Evolutionary conservation across 2,329 filamentous ascomycete species (phyloP).

Genomic region (Anthostomella pinea): DNA sequence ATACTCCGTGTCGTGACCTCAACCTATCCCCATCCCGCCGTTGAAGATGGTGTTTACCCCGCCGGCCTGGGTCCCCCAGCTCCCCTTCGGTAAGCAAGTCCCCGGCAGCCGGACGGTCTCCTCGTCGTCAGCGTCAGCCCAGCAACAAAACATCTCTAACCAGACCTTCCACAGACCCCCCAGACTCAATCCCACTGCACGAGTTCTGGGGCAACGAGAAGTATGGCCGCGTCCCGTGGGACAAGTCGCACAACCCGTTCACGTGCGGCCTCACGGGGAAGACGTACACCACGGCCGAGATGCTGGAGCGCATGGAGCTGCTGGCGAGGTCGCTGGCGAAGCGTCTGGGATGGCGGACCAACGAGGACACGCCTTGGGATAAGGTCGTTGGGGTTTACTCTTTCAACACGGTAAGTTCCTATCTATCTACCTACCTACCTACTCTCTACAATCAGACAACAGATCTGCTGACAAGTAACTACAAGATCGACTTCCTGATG

Average conservation of each 20-base stretch:
- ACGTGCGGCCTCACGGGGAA: constrained; percentile 69
- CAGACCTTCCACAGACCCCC: constrained; percentile 35
- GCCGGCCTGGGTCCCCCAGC: constrained; percentile 27
- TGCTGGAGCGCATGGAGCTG: constrained; percentile 62
- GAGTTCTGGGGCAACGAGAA: constrained; percentile 70
- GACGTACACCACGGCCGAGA: constrained; percentile 58
- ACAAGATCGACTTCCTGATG: constrained; percentile 64
- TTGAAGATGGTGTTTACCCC: constrained; percentile 30
- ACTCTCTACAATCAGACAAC: too few relatives aligned
- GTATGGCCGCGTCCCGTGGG: constrained; percentile 60
- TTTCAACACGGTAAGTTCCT: constrained; percentile 56
- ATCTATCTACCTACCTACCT: too few relatives aligned
- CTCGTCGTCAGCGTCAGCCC: neutral
- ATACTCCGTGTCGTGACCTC: too few relatives aligned
- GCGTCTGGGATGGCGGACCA: constrained; percentile 68
- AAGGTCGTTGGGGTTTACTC: constrained; percentile 72
- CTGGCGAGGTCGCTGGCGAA: constrained; percentile 63
- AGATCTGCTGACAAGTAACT: constrained; percentile 3
- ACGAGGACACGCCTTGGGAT: constrained; percentile 70
- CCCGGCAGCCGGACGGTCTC: too few relatives aligned
- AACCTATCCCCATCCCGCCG: neutral
- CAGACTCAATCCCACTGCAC: constrained; percentile 64
- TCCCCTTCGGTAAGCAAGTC: constrained; percentile 27
- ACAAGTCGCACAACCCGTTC: constrained; percentile 62
- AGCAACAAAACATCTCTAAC: constrained; percentile 4